phyloP scores from a whole-genome alignment of 495 filamentous ascomycete genomes.

The Cercophora scortea region DNA sequence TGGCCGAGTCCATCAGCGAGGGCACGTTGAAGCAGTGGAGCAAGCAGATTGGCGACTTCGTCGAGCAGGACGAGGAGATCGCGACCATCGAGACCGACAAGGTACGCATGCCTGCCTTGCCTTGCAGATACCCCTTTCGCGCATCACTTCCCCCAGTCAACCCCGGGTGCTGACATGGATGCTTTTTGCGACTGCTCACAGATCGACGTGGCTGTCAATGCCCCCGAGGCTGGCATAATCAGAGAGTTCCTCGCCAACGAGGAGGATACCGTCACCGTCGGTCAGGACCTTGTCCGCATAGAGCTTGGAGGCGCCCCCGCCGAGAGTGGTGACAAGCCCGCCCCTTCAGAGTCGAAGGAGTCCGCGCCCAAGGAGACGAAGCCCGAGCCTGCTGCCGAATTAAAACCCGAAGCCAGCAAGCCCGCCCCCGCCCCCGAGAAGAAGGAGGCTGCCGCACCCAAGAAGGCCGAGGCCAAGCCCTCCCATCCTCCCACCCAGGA shows the following conservation, averaged over 20 bases:
- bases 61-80: constrained; percentile 95
- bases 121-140: no score
- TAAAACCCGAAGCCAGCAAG: constrained; percentile 28
- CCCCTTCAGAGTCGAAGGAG: constrained; percentile 51
- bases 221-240: constrained; percentile 82
- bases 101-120: constrained; percentile 40
- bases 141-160: no score
- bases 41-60: constrained; percentile 91
- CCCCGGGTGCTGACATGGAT: no score
- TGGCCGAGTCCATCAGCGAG: constrained; percentile 98
- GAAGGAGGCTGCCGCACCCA: constrained; percentile 12
- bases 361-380: constrained; percentile 51
- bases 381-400: constrained; percentile 38
- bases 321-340: constrained; percentile 41
- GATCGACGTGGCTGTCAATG: constrained; percentile 96
- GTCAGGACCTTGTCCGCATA: constrained; percentile 80
- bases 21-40: constrained; percentile 93
- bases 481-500: constrained; percentile 28
- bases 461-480: constrained; percentile 40
- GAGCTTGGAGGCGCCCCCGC: constrained; percentile 64
- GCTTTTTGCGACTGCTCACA: constrained; percentile 21
- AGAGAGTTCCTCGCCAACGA: constrained; percentile 89
- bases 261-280: constrained; percentile 92
- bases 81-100: constrained; percentile 99
- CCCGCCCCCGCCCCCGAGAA: constrained; percentile 16